Evolutionary conservation across 2,329 filamentous ascomycete species (phyloP).

Genomic region (Bipolaris oryzae): DNA sequence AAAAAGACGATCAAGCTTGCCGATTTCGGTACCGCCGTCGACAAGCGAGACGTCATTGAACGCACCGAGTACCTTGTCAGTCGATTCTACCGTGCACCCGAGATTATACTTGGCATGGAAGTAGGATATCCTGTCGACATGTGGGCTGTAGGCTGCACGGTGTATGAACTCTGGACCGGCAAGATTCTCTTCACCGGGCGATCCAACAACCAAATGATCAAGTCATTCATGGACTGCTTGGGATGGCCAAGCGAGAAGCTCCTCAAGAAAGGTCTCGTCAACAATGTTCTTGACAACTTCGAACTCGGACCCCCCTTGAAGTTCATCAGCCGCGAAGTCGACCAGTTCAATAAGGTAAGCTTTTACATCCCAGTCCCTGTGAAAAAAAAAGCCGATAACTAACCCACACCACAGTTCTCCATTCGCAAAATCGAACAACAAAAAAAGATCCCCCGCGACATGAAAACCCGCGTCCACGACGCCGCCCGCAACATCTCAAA

Average conservation of each 20-base stretch:
- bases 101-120: conserved; percentile 95
- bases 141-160: conserved; percentile 96
- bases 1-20: conserved; percentile 86
- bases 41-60: conserved; percentile 80
- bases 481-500: conserved; percentile 76
- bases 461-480: conserved; percentile 77
- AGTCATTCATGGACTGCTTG: conserved; percentile 92
- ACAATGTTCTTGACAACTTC: conserved; percentile 76
- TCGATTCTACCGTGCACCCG: conserved; percentile 94
- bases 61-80: conserved; percentile 95
- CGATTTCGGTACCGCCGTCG: conserved; percentile 94
- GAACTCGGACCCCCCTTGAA: conserved; percentile 68
- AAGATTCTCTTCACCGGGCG: conserved; percentile 95
- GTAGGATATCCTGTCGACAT: conserved; percentile 95
- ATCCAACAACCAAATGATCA: conserved; percentile 98
- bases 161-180: conserved; percentile 96
- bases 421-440: conserved; percentile 69
- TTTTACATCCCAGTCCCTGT: neutral
- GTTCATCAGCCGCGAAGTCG: conserved; percentile 77
- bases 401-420: conserved; percentile 59
- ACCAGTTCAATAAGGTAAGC: conserved; percentile 53
- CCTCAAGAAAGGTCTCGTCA: conserved; percentile 70
- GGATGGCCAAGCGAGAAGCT: conserved; percentile 91
- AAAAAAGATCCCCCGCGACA: conserved; percentile 67
- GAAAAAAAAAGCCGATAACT: conserved; percentile 6